Base-by-base conservation (phyloP, 169 alveolate species). In the Plasmodium inui region DNA sequence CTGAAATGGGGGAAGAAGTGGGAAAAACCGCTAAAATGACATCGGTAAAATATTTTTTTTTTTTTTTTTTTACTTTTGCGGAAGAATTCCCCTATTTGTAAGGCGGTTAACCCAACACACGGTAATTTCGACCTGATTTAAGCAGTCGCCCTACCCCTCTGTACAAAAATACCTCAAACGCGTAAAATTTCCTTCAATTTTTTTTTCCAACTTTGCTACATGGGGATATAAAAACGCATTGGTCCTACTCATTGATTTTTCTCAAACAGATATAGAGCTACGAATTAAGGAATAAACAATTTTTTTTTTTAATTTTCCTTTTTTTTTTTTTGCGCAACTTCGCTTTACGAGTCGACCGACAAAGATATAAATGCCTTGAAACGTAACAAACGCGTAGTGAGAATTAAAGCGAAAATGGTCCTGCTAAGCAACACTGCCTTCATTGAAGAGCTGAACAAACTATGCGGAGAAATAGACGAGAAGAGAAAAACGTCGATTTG, bases 401-500 rank as follows among this genome's bases (percentile, higher is more conserved):
- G 19, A 41, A 80, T 85, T 84, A 26, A 46, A 39, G 1, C 14
- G 28, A 80, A 44, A 61, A 96, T 96, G 97, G 97, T 96, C 22
- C 83, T 96, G 55, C 67, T 96, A 93, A 89, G 94, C 79, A 89
- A 93, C 50, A 91, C 90, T 30, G 93, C 76, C 32, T 96, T 96
- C 76, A 70, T 96, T 41, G 85, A 94, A 83, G 95, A 94, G 92
- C 37, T 96, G 72, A 83, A 92, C 32, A 94, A 94, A 53, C 81
- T 96, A 92, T 91, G 95, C 50, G 89, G 67, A 12, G 92, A 70
- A n/a, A 96, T 85, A 37, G 91, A 94, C 19, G 96, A 88, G 17
- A 70, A 92, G 7, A 88, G 81, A 26, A 92, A 89, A 50, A 94
- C 95, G 50, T 92, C 97, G 34, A 89, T 96, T 46, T 93, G 97